Evolutionary conservation across 2,329 filamentous ascomycete genomes (phyloP).

Genomic region (Xylariomycetidae sp.): DNA sequence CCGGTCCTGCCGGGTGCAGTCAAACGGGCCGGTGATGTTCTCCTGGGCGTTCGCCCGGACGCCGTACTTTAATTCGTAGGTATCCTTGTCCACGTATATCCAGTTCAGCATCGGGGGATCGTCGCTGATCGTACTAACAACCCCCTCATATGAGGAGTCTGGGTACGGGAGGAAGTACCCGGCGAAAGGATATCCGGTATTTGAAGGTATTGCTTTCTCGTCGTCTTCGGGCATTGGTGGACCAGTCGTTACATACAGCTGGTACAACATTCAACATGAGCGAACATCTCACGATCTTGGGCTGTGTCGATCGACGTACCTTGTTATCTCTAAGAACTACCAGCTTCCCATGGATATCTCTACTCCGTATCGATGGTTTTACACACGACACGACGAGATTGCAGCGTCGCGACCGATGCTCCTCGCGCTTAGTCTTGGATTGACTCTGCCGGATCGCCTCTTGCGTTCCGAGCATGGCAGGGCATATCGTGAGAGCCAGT

Average conservation of each 20-base stretch:
- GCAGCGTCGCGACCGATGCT: slow-evolving; percentile 43
- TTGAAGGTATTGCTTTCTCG: slow-evolving; percentile 18
- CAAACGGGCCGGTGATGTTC: slow-evolving; percentile 43
- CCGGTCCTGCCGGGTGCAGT: slow-evolving; percentile 48
- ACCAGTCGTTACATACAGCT: slow-evolving; percentile 44
- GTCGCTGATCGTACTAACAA: slow-evolving; percentile 45
- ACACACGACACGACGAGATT: slow-evolving; percentile 43
- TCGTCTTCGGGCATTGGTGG: slow-evolving; percentile 19
- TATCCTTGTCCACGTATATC: slow-evolving; percentile 43
- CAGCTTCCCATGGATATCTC: slow-evolving; percentile 38
- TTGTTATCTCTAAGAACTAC: slow-evolving; percentile 42
- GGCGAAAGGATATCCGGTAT: slow-evolving; percentile 45
- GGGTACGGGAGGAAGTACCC: slow-evolving; percentile 56
- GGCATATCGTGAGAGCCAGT: slow-evolving; percentile 34
- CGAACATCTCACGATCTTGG: no score
- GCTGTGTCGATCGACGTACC: slow-evolving; percentile 21
- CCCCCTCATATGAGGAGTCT: slow-evolving; percentile 40
- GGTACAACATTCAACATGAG: no score
- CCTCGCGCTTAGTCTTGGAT: slow-evolving; percentile 42
- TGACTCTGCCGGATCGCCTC: slow-evolving; percentile 47
- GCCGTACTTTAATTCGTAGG: slow-evolving; percentile 43
- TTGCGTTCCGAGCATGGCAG: slow-evolving; percentile 41
- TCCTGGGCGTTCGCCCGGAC: slow-evolving; percentile 36
- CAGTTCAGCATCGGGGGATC: slow-evolving; percentile 47
- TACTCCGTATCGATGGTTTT: slow-evolving; percentile 36